phyloP scores from a whole-genome alignment of 2,329 filamentous ascomycete genomes.

The Cladophialophora psammophila region DNA sequence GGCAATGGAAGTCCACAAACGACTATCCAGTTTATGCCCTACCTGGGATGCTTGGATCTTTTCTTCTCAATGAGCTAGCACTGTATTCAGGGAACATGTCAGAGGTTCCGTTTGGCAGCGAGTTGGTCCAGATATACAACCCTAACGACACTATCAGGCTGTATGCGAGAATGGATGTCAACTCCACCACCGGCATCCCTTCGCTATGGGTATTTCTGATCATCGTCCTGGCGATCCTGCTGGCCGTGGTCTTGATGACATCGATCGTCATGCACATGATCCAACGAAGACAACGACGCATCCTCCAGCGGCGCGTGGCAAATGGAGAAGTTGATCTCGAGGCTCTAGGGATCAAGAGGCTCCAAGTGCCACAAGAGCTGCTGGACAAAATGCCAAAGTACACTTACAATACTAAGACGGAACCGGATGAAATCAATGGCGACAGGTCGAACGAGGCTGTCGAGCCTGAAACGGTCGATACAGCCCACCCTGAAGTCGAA shows the following conservation, averaged over 20 bases:
- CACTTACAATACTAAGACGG: conserved; percentile 63
- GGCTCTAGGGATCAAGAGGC: conserved; percentile 79
- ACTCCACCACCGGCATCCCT: conserved; percentile 66
- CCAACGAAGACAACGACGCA: conserved; percentile 73
- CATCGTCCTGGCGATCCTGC: conserved; percentile 73
- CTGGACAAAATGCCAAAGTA: conserved; percentile 80
- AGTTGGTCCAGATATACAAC: conserved; percentile 49
- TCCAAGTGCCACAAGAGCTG: conserved; percentile 76
- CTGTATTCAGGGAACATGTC: conserved; percentile 80
- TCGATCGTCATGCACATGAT: conserved; percentile 78
- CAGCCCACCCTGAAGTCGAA: not conserved
- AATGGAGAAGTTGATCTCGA: conserved; percentile 86
- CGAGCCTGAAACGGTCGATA: conserved; percentile 6
- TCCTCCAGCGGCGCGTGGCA: conserved; percentile 73
- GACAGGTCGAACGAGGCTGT: conserved; percentile 11
- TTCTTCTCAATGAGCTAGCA: conserved; percentile 74
- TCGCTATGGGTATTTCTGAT: conserved; percentile 81
- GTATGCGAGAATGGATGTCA: conserved; percentile 46
- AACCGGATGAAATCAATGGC: conserved; percentile 12
- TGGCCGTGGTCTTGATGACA: conserved; percentile 70
- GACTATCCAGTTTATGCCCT: conserved; percentile 85
- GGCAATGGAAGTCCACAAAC: conserved; percentile 74
- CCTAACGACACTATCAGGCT: conserved; percentile 58
- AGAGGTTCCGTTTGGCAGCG: conserved; percentile 37
- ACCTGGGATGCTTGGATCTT: conserved; percentile 69